Base-by-base conservation (phyloP, 805 yeast species). In the Yamadazyma scolyti region DNA sequence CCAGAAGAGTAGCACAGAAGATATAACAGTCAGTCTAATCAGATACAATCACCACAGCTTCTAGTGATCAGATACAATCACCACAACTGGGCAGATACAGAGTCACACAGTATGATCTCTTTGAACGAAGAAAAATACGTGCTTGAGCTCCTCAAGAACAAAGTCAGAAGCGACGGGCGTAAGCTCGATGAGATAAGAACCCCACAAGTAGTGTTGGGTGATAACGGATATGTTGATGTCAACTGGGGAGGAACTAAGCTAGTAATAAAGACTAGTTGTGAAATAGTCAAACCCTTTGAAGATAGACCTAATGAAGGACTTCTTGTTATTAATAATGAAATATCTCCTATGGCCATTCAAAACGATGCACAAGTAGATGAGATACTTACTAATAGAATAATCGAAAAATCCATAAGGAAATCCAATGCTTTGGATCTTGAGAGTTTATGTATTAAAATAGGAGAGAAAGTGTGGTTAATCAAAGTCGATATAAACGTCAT, bases 251-350 rank as follows among this genome's bases (percentile, higher is more conserved):
- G 73, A 22, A 89, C 97, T 7, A 49, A 50, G 44, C 73, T 85
- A 8, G 71, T 80, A 1, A 87, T 77, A 3, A 68, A 85, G 34
- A 79, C 90, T 4, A 77, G 88, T 11, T 82, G 94, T 8, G 80
- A 77, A 31, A 78, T 93, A 9, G 70, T 75, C 4, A 73, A 75
- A 36, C 98, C 98, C 1, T 81, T 71, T 41, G 95, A 87, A 29
- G 95, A 89, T 44, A 70, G 96, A 33, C 97, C 97, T 0, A 90
- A 86, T 52, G 98, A 93, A 56, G 98, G 98, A 1, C 48, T 83
- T 3, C 88, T 93, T 52, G 67, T 73, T 15, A 88, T 93, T 9
- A 75, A 82, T 29, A 83, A 95, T 2, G 97, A 93, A 48, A 77
- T 85, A 25, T 75, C 88, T 13, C 85, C 97, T 10, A 82, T 90